Evolutionary conservation across 441 rosid genomes (phyloP).

Genomic region (Flueggea neowawraea): DNA sequence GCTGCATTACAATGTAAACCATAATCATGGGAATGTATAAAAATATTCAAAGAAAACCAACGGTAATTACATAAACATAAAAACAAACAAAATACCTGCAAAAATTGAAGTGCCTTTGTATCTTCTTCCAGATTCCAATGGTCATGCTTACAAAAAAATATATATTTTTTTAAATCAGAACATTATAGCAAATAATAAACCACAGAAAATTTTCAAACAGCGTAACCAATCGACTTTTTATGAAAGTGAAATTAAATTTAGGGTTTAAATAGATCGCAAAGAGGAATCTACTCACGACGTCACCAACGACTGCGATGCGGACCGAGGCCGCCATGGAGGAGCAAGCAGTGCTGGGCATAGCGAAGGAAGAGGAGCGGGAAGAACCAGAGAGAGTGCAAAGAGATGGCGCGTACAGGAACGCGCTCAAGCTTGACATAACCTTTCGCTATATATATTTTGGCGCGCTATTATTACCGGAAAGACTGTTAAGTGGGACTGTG

Average conservation of each 20-base stretch:
- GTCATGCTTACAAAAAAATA: constrained; percentile 55
- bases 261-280: background rate
- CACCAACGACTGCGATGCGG: constrained; percentile 79
- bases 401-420: constrained; percentile 15
- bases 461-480: background rate
- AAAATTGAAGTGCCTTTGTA: constrained; percentile 61
- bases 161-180: background rate
- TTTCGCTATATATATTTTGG: background rate
- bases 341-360: background rate
- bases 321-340: constrained; percentile 44
- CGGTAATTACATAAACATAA: background rate
- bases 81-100: constrained; percentile 41
- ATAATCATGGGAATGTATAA: constrained; percentile 22
- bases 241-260: no score
- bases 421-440: constrained; percentile 15
- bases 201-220: background rate
- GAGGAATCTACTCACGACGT: constrained; percentile 42
- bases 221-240: no score
- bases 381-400: background rate
- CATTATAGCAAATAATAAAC: background rate
- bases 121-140: constrained; percentile 78
- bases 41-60: background rate
- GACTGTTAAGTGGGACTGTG: background rate
- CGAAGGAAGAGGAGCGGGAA: background rate
- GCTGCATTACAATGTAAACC: constrained; percentile 50